These are phyloP conservation scores for Cymbidium sinense DNA, from an alignment of 106 monocot genomes.

Conservation along the genomic window DNA sequence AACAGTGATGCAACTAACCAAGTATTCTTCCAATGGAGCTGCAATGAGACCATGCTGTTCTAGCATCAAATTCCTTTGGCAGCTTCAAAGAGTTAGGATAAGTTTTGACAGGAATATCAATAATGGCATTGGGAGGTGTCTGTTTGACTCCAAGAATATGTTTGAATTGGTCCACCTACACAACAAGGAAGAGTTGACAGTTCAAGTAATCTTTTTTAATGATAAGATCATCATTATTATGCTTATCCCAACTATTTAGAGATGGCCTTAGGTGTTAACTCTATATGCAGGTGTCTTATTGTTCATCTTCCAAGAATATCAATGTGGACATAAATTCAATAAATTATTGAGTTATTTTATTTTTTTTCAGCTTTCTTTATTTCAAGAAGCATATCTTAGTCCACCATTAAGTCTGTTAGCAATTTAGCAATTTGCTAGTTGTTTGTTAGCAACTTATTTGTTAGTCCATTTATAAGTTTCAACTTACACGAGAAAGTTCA, in stretches of 20 bases:
- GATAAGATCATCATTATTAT: neutral
- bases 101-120: slow-evolving; percentile 35
- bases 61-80: slow-evolving; percentile 72
- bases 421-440: no score
- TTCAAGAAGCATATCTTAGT: no score
- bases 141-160: slow-evolving; percentile 64
- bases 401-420: no score
- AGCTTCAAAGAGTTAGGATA: slow-evolving; percentile 41
- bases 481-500: no score
- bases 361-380: no score
- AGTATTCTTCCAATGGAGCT: slow-evolving; percentile 64
- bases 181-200: neutral
- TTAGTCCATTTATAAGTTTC: no score
- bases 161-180: slow-evolving; percentile 65
- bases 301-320: no score
- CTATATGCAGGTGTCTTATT: neutral
- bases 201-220: neutral
- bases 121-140: slow-evolving; percentile 26
- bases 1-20: slow-evolving; percentile 33
- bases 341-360: no score
- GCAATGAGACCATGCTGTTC: slow-evolving; percentile 75
- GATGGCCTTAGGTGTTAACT: neutral
- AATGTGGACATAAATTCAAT: no score
- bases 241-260: neutral
- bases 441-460: no score